phyloP scores from a whole-genome alignment of 148 eudicot species.

The Persicaria tinctoria region DNA sequence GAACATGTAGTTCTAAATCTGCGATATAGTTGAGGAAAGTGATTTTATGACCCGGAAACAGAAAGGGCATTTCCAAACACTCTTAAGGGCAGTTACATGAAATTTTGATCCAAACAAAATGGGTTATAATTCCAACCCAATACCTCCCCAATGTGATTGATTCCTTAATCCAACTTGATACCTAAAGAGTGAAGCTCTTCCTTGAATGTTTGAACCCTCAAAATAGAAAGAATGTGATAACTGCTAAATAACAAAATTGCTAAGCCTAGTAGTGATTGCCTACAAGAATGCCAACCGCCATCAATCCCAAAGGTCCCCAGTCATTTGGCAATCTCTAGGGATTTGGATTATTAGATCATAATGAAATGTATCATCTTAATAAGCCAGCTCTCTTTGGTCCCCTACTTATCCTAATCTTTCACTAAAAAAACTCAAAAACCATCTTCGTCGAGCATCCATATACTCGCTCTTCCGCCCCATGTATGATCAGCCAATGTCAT shows the following conservation, averaged over 20 bases:
- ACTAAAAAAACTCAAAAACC: background rate
- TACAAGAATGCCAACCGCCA: background rate
- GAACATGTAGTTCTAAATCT: too few species aligned
- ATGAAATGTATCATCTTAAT: conserved; percentile 10
- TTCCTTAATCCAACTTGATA: background rate
- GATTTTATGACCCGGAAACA: too few species aligned
- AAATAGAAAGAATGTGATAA: background rate
- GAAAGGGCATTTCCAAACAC: too few species aligned
- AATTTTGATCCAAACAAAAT: too few species aligned
- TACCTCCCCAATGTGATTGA: too few species aligned
- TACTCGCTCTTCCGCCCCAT: too few species aligned
- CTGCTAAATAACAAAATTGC: background rate
- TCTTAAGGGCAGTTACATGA: too few species aligned
- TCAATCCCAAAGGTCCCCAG: background rate
- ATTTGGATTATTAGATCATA: conserved; percentile 6
- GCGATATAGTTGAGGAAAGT: too few species aligned
- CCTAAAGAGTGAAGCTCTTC: background rate
- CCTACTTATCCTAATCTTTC: conserved; percentile 11
- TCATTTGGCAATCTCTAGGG: background rate
- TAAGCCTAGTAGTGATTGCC: background rate
- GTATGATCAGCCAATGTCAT: too few species aligned
- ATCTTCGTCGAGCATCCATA: background rate
- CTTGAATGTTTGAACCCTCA: background rate
- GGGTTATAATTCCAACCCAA: too few species aligned
- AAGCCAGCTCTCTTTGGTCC: conserved; percentile 4